Evolutionary conservation across 306 rosid genomes (phyloP).

Genomic region (Macrotyloma uniflorum): DNA sequence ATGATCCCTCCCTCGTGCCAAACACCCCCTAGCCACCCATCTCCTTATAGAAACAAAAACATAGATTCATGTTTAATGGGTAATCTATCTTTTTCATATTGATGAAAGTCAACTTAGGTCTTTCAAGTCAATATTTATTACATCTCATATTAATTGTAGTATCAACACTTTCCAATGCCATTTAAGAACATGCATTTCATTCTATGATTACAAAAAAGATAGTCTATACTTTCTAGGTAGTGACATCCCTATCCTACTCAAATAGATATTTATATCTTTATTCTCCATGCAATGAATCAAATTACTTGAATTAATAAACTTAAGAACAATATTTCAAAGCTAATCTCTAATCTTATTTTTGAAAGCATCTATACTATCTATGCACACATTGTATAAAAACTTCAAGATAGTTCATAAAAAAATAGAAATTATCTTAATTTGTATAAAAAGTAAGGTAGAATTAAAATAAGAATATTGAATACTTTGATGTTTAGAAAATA

Average conservation of each 20-base stretch:
- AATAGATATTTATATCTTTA: background rate
- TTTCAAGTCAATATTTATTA: background rate
- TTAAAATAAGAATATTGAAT: background rate
- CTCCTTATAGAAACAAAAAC: background rate
- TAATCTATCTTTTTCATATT: background rate
- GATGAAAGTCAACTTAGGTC: background rate
- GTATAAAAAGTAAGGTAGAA: too few relatives aligned
- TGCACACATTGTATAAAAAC: too few relatives aligned
- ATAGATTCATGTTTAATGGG: background rate
- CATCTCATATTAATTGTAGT: background rate
- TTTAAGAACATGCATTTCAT: background rate
- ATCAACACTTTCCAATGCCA: background rate
- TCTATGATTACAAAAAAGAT: background rate
- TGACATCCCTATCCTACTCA: background rate
- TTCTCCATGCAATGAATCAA: background rate
- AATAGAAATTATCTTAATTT: too few relatives aligned
- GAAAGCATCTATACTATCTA: too few relatives aligned
- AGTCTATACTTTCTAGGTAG: background rate
- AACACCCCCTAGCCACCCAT: background rate
- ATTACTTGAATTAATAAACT: background rate
- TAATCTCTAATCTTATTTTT: too few relatives aligned
- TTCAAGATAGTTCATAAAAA: too few relatives aligned
- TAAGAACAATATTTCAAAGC: background rate
- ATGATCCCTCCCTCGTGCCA: background rate
- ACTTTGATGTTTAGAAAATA: too few relatives aligned